phyloP scores from a whole-genome alignment of 306 rosid genomes.

The Prunus padus region DNA sequence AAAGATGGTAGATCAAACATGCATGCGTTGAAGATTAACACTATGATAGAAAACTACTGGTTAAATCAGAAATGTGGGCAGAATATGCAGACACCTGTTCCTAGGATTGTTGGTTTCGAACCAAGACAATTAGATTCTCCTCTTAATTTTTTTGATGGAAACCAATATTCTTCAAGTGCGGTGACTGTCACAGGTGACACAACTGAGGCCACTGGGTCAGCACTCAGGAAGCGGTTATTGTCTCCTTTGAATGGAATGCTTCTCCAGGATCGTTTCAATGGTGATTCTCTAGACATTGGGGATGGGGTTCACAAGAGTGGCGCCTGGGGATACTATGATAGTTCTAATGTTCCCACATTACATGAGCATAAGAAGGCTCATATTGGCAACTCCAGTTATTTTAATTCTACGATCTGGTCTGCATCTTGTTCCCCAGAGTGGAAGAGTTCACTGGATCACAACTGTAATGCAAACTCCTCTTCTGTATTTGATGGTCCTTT shows the following conservation, averaged over 20 bases:
- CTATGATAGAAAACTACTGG: conserved; percentile 38
- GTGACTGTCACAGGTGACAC: conserved; percentile 29
- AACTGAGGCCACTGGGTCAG: conserved; percentile 33
- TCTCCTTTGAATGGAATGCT: conserved; percentile 61
- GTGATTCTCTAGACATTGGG: conserved; percentile 39
- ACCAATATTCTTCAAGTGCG: conserved; percentile 34
- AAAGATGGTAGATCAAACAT: conserved; percentile 39
- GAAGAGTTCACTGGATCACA: conserved; percentile 32
- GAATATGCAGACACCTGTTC: conserved; percentile 41
- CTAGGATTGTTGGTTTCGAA: conserved; percentile 65
- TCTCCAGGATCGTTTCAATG: conserved; percentile 44
- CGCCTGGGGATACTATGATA: conserved; percentile 22
- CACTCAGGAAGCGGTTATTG: conserved; percentile 41
- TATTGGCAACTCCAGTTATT: conserved; percentile 23
- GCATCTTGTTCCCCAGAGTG: conserved; percentile 42
- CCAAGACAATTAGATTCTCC: conserved; percentile 37
- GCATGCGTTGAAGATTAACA: conserved; percentile 41
- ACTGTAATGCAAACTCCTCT: conserved; percentile 25
- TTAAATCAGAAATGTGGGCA: conserved; percentile 38
- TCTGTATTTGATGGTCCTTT: conserved; percentile 31
- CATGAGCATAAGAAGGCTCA: conserved; percentile 59
- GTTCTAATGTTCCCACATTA: conserved; percentile 22
- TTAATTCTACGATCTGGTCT: conserved; percentile 39
- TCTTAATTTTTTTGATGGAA: conserved; percentile 33
- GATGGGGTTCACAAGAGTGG: conserved; percentile 32